These are phyloP conservation scores for Exophiala oligosperma DNA, from an alignment of 2,329 filamentous ascomycete genomes.

Conservation along the genomic window DNA sequence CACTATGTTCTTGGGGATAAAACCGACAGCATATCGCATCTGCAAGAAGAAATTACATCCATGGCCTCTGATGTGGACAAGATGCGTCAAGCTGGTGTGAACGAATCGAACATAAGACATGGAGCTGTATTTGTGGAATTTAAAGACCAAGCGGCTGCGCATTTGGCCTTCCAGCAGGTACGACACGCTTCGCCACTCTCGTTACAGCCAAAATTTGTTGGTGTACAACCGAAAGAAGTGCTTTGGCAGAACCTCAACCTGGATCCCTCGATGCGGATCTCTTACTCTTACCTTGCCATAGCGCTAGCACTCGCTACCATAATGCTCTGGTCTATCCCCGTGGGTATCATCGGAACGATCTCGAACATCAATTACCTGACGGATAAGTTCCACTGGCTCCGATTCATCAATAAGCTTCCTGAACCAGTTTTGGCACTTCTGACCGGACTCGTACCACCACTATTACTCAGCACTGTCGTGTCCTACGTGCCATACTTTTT, in stretches of 20 bases:
- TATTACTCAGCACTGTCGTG: constrained; percentile 74
- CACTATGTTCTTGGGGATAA: constrained; percentile 64
- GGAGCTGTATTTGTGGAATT: constrained; percentile 92
- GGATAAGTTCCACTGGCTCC: constrained; percentile 58
- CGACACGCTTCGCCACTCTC: constrained; percentile 58
- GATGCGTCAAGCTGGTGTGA: constrained; percentile 28
- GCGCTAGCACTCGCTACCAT: constrained; percentile 72
- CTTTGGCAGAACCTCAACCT: constrained; percentile 83
- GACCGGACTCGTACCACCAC: constrained; percentile 77
- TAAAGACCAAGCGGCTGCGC: constrained; percentile 74
- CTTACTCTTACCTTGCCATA: constrained; percentile 69
- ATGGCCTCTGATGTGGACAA: constrained; percentile 70
- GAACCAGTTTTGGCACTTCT: constrained; percentile 71
- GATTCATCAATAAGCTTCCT: constrained; percentile 74
- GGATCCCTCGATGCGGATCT: constrained; percentile 57
- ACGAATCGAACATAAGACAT: constrained; percentile 4
- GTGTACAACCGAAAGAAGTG: constrained; percentile 79
- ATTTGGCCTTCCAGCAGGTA: constrained; percentile 72
- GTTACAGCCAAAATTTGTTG: constrained; percentile 85
- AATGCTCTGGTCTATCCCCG: constrained; percentile 79
- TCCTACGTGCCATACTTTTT: constrained; percentile 87
- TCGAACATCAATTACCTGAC: constrained; percentile 76
- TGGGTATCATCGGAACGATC: constrained; percentile 80
- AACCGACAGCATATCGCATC: constrained; percentile 57
- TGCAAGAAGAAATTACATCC: constrained; percentile 69